phyloP scores from a whole-genome alignment of 192 early-diverging fungal genomes.

The Nowakowskiella sp. region DNA sequence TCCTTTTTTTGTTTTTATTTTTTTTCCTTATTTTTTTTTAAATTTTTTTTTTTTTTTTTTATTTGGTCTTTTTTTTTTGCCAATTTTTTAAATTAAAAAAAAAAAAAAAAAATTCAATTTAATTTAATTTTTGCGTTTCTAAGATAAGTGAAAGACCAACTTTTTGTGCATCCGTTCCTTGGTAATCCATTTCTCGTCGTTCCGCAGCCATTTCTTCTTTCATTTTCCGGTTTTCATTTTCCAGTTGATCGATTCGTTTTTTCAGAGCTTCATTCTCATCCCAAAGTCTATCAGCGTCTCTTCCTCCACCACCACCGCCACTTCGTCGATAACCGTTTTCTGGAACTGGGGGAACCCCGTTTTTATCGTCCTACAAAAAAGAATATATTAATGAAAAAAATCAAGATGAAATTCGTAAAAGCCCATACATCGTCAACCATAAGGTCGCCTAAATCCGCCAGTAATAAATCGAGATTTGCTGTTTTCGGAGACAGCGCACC shows the following conservation, averaged over 20 bases:
- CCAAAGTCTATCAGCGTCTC: too few species aligned
- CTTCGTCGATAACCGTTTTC: slow-evolving; percentile 1
- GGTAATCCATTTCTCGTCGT: slow-evolving; percentile 1
- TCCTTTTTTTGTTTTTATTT: background rate
- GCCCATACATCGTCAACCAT: too few species aligned
- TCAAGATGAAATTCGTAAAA: too few species aligned
- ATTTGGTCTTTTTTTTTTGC: background rate
- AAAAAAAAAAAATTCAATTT: background rate
- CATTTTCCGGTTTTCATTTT: background rate
- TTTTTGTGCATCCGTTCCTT: background rate
- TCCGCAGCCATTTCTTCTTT: slow-evolving; percentile 5
- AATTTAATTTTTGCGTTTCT: background rate
- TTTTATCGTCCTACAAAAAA: too few species aligned
- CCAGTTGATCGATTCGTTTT: background rate
- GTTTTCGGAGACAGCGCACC: too few species aligned
- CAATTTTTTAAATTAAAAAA: background rate
- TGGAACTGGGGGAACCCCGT: too few species aligned
- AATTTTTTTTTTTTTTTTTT: too few species aligned
- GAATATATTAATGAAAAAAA: too few species aligned
- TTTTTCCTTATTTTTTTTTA: slow-evolving; percentile 7
- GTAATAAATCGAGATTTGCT: too few species aligned
- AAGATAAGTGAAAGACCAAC: background rate
- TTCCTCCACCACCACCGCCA: background rate
- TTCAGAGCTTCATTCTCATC: background rate
- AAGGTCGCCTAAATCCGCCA: too few species aligned